Evolutionary conservation across 257 asterid species (phyloP).

Genomic region (Paraleonurus japonicus): DNA sequence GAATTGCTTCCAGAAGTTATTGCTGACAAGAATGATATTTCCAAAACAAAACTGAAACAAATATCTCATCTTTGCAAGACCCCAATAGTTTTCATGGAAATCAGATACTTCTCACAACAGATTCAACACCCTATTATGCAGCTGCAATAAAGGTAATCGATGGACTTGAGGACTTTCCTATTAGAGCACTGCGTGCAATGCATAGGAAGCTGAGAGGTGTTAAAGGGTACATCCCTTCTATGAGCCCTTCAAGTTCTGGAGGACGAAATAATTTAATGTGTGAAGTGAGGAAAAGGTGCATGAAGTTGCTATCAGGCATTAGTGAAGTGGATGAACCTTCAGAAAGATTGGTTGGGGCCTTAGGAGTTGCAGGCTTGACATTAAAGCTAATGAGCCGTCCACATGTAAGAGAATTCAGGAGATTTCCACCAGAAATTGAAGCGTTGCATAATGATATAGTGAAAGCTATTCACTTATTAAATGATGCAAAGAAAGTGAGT

Average conservation of each 20-base stretch:
- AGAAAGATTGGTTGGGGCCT: conserved; percentile 55
- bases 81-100: conserved; percentile 35
- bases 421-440: conserved; percentile 57
- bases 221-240: conserved; percentile 42
- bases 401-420: conserved; percentile 40
- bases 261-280: conserved; percentile 22
- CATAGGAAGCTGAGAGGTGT: conserved; percentile 54
- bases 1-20: conserved; percentile 44
- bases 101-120: conserved; percentile 24
- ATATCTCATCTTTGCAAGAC: conserved; percentile 44
- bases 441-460: conserved; percentile 71
- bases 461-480: conserved; percentile 51
- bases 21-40: conserved; percentile 29
- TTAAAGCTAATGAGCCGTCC: conserved; percentile 47
- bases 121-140: conserved; percentile 40
- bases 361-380: conserved; percentile 68
- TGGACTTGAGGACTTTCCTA: conserved; percentile 50
- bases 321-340: conserved; percentile 45
- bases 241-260: conserved; percentile 21
- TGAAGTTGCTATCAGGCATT: conserved; percentile 46
- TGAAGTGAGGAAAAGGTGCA: conserved; percentile 40
- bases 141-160: conserved; percentile 57
- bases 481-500: conserved; percentile 34
- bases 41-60: conserved; percentile 38
- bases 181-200: conserved; percentile 53